phyloP scores from a whole-genome alignment of 352 stramenopile genomes.

The Phytopythium ostracodes region DNA sequence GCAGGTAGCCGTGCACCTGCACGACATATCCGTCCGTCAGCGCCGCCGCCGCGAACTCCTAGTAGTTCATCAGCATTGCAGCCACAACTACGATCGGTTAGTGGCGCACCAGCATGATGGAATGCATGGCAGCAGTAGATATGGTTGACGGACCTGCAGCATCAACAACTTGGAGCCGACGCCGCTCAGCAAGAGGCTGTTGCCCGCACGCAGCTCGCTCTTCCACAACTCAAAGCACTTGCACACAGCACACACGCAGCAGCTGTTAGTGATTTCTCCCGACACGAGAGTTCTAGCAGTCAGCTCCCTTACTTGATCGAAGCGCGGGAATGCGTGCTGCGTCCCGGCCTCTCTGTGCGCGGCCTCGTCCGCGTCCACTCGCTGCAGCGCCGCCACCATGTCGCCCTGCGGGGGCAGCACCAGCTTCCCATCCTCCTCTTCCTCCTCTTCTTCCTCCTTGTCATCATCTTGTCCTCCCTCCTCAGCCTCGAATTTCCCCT shows the following conservation, averaged over 20 bases:
- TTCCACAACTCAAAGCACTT: slow-evolving; percentile 37
- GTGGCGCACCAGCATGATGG: too few relatives aligned
- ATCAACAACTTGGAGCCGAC: slow-evolving; percentile 51
- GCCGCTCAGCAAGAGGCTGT: slow-evolving; percentile 53
- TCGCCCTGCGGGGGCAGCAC: slow-evolving; percentile 15
- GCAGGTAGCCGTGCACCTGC: slow-evolving; percentile 55
- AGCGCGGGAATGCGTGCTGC: neutral
- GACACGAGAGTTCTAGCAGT: too few relatives aligned
- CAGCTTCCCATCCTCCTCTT: slow-evolving; percentile 10
- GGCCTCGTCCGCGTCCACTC: slow-evolving; percentile 15
- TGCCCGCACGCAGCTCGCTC: slow-evolving; percentile 34
- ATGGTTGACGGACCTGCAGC: slow-evolving; percentile 29
- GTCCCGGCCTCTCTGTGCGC: neutral
- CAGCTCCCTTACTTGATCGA: slow-evolving; percentile 9
- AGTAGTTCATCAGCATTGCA: slow-evolving; percentile 3
- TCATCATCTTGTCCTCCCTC: neutral
- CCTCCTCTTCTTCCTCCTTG: slow-evolving; percentile 5
- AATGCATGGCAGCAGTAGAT: neutral
- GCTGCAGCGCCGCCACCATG: slow-evolving; percentile 19
- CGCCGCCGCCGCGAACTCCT: slow-evolving; percentile 36
- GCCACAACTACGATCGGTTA: neutral
- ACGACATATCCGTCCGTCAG: slow-evolving; percentile 35
- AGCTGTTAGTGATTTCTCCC: too few relatives aligned
- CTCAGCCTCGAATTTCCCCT: slow-evolving; percentile 5
- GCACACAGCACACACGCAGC: neutral